phyloP scores from a whole-genome alignment of 2,329 filamentous ascomycete genomes.

The Exophiala oligosperma region DNA sequence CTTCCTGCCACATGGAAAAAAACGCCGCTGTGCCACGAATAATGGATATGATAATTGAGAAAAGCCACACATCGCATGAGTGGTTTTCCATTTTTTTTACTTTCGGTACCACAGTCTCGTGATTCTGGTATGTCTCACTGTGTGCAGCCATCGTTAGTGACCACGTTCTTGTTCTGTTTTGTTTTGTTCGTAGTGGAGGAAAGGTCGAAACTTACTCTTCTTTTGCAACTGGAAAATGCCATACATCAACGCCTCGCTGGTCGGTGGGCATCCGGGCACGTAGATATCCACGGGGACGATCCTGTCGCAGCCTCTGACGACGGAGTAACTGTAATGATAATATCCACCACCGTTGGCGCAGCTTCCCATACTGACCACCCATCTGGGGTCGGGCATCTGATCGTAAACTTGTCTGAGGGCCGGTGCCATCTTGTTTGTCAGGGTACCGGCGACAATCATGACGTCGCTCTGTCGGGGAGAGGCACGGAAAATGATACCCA shows the following conservation, averaged over 20 bases:
- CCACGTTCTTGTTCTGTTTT: no score
- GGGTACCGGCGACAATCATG: constrained; percentile 89
- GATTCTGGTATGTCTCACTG: constrained; percentile 48
- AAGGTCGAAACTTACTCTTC: constrained; percentile 51
- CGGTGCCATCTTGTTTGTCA: constrained; percentile 96
- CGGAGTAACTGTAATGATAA: constrained; percentile 83
- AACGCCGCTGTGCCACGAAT: background rate
- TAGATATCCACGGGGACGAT: constrained; percentile 80
- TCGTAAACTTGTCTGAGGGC: constrained; percentile 89
- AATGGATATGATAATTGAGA: background rate
- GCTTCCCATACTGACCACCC: constrained; percentile 83
- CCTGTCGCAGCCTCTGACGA: constrained; percentile 72
- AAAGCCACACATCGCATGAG: background rate
- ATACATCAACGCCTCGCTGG: constrained; percentile 54
- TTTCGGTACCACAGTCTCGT: constrained; percentile 58
- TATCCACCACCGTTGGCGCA: constrained; percentile 84
- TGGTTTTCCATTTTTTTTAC: constrained; percentile 28
- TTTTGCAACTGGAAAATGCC: constrained; percentile 74
- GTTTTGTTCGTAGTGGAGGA: no score
- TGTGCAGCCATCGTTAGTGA: constrained; percentile 2
- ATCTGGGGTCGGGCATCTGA: constrained; percentile 90
- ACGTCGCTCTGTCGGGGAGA: constrained; percentile 86
- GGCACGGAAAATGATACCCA: constrained; percentile 88
- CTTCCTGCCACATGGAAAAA: background rate
- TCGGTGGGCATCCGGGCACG: constrained; percentile 68